These are phyloP conservation scores for Citrus unshiu DNA, from an alignment of 345 rosid genomes.

Conservation along the genomic window DNA sequence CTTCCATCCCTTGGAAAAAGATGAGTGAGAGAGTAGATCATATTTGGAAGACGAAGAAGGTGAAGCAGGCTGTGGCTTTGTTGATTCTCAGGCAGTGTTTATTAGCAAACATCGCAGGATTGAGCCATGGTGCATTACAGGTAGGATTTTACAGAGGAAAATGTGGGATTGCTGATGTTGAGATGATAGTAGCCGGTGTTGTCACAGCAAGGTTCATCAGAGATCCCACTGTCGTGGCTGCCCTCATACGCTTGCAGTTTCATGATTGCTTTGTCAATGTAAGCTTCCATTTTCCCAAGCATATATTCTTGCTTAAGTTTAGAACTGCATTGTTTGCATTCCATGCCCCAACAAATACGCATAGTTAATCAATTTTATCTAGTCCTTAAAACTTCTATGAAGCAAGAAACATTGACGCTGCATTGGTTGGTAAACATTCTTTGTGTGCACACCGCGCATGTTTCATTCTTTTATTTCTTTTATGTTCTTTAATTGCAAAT, in stretches of 20 bases:
- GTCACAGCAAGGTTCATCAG: conserved; percentile 14
- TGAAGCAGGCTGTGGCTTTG: conserved; percentile 1
- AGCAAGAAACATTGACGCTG: background rate
- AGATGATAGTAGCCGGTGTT: conserved; percentile 31
- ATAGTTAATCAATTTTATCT: background rate
- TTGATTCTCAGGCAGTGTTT: conserved; percentile 5
- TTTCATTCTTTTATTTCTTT: background rate
- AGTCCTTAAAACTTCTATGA: background rate
- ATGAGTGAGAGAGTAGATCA: background rate
- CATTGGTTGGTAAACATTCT: conserved; percentile 18
- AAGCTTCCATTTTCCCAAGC: conserved; percentile 2
- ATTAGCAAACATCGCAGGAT: conserved; percentile 1
- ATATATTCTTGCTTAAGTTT: background rate
- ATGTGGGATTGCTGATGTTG: conserved; percentile 36
- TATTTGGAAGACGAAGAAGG: conserved; percentile 2
- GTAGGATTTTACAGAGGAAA: conserved; percentile 40
- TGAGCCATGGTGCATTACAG: conserved; percentile 14
- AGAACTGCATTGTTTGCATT: background rate
- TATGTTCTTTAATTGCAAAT: background rate
- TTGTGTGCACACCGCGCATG: background rate
- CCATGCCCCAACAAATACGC: no score
- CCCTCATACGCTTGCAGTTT: conserved; percentile 40
- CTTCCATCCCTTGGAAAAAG: background rate
- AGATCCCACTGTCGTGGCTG: conserved; percentile 30
- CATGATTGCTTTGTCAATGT: conserved; percentile 44